These are phyloP conservation scores for Penicillium lagena DNA, from an alignment of 495 filamentous ascomycete genomes.

Conservation along the genomic window DNA sequence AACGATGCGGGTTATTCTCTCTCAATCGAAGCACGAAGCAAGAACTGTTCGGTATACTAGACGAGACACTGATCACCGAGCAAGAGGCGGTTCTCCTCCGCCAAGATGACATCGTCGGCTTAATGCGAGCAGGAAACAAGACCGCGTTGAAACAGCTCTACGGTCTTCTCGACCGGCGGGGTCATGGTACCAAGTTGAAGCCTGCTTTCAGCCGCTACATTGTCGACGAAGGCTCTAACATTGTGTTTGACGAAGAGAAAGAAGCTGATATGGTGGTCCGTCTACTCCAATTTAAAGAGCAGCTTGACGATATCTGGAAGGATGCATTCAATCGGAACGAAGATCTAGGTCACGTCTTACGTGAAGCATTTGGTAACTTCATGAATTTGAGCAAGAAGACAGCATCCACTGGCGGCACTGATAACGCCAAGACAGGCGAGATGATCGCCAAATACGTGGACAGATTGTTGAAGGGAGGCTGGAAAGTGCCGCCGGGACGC, in stretches of 20 bases:
- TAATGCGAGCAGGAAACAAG: constrained; percentile 61
- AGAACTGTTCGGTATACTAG: constrained; percentile 62
- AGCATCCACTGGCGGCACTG: constrained; percentile 60
- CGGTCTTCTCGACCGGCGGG: constrained; percentile 58
- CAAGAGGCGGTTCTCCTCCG: constrained; percentile 58
- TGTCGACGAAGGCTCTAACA: constrained; percentile 61
- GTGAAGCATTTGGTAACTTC: constrained; percentile 80
- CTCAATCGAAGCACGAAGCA: constrained; percentile 78
- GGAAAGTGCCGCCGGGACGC: constrained; percentile 57
- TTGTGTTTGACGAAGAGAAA: constrained; percentile 72
- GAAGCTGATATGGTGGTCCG: constrained; percentile 83
- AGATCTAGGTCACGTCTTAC: constrained; percentile 63
- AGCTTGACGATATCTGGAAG: constrained; percentile 66
- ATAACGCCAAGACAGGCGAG: constrained; percentile 90
- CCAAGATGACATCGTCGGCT: constrained; percentile 52
- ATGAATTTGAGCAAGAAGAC: constrained; percentile 78
- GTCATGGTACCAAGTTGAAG: constrained; percentile 58
- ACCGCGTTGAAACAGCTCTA: constrained; percentile 70
- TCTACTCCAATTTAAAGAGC: constrained; percentile 73
- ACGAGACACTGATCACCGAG: constrained; percentile 56
- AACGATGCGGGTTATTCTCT: constrained; percentile 68
- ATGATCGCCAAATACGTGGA: constrained; percentile 99
- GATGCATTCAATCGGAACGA: constrained; percentile 70
- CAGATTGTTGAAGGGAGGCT: constrained; percentile 75
- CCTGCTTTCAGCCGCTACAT: constrained; percentile 74